Base-by-base conservation (phyloP, 768 basidiomycete species). In the Mrakia frigida region DNA sequence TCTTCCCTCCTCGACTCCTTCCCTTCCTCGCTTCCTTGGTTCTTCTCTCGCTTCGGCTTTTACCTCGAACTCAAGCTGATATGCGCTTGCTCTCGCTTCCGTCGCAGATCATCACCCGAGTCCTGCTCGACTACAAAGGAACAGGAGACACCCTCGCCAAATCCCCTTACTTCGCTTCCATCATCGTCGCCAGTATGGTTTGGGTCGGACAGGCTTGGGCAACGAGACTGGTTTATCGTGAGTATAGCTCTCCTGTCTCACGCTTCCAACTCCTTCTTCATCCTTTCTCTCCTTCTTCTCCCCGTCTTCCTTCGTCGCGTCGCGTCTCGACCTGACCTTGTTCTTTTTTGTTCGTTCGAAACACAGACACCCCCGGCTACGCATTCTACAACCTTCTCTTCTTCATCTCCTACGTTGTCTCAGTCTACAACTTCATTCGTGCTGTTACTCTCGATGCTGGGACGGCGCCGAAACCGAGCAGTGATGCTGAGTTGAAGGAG, bases 91-190 rank as follows among this genome's bases (percentile, higher is more conserved):
- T 43, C 28, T 6, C 46, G 63, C 52, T 73, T 39, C 25, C 1
- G 14, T 21, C 16, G 3, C 7, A 91, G 91, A 88, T 91, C 82
- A 92, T 94, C 73, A 92, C 91, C 10, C 90, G 92, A 23, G 92
- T 94, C 9, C 86, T 97, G 7, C 86, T 96, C 63, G 93, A 92
- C 83, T 90, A 91, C 81, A 86, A 88, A 43, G 90, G 88, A 4
- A 91, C 92, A 79, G 92, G 91, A 14, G 93, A 93, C 78, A 89
- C 88, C 61, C 89, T 98, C 61, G 90, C 89, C 39, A 88, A 90
- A 79, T 93, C 92, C 74, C 95, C 95, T 0, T 97, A 98, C 84
- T 95, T 98, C 80, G 89, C 93, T 0, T 91, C 92, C 14, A 93
- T 99, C 78, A 97, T 99, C 75, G 87, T 85, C 41, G 63, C 63